Conservation (phyloP, 2,329 filamentous ascomycete species). For the Phyllosticta ampelicida region DNA sequence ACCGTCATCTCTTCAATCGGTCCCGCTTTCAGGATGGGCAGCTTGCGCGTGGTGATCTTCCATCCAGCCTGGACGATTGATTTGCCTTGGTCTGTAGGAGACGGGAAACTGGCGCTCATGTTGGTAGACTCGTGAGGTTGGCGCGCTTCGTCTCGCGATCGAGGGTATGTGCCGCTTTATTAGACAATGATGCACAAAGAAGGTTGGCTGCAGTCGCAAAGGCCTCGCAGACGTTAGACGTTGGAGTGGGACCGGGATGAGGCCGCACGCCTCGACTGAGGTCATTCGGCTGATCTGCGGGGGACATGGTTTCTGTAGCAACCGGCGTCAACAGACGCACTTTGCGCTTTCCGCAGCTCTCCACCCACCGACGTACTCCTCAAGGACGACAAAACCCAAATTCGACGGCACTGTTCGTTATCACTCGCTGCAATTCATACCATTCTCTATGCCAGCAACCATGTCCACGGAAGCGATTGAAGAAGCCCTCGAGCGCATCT, state of each 20-base stretch:
- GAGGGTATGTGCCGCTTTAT: neutral
- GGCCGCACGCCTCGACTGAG: neutral
- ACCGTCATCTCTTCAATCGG: conserved; percentile 79
- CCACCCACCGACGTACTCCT: neutral
- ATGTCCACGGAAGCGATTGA: conserved; percentile 74
- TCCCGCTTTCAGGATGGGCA: conserved; percentile 85
- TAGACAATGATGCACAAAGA: neutral
- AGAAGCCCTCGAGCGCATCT: conserved; percentile 78
- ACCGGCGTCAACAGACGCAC: conserved; percentile 6
- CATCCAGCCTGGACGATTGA: conserved; percentile 43
- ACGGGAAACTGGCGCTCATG: conserved; percentile 3
- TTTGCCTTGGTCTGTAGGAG: conserved; percentile 18
- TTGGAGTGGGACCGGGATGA: neutral
- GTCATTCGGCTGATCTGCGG: conserved; percentile 8
- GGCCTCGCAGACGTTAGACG: neutral
- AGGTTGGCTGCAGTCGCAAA: neutral
- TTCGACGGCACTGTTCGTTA: neutral
- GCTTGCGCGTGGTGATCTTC: conserved; percentile 71
- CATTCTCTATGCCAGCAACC: conserved; percentile 10
- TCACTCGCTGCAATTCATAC: neutral
- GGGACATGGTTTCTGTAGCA: conserved; percentile 1
- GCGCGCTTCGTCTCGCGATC: neutral
- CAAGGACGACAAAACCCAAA: conserved; percentile 9
- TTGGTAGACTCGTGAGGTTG: neutral
- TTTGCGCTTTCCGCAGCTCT: neutral